phyloP scores from a whole-genome alignment of 805 yeast species.

The Yarrowia keelungensis region DNA sequence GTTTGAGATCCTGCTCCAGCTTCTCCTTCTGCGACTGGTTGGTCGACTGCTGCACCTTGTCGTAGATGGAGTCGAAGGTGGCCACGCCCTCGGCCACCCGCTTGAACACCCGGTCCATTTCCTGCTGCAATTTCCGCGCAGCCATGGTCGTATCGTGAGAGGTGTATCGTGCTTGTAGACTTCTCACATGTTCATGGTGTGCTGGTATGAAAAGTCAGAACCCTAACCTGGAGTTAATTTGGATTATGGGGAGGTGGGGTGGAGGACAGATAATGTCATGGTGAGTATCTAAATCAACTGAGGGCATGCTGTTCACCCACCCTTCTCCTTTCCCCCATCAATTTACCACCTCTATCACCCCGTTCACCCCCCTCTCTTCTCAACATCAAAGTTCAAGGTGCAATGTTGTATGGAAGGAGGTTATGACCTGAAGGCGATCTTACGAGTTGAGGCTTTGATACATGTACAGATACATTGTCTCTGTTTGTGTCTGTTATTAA shows the following conservation, averaged over 20 bases:
- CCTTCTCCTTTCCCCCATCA: too few species aligned
- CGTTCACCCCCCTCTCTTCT: too few species aligned
- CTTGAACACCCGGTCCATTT: conserved; percentile 90
- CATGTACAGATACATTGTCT: too few species aligned
- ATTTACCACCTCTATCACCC: too few species aligned
- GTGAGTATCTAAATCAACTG: too few species aligned
- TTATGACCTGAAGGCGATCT: too few species aligned
- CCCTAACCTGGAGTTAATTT: conserved; percentile 32
- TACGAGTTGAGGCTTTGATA: too few species aligned
- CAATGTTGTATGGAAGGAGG: too few species aligned
- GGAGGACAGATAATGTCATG: too few species aligned
- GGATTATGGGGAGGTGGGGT: neutral
- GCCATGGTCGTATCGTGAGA: conserved; percentile 20
- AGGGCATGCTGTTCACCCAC: too few species aligned
- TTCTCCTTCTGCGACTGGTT: conserved; percentile 91
- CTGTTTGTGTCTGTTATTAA: too few species aligned
- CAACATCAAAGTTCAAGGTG: too few species aligned
- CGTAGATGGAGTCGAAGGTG: conserved; percentile 84
- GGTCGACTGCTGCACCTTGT: conserved; percentile 80
- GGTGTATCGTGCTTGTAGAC: neutral
- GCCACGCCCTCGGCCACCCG: conserved; percentile 91
- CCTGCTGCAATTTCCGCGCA: conserved; percentile 49
- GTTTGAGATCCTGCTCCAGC: conserved; percentile 84
- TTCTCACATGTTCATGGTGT: neutral
- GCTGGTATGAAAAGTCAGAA: conserved; percentile 15